A percentile compares a stretch with the other conserved stretches of the same genome.
Evolutionary conservation across 2,329 filamentous ascomycete species (phyloP).

Genomic region (Trichoderma brevicompactum): DNA sequence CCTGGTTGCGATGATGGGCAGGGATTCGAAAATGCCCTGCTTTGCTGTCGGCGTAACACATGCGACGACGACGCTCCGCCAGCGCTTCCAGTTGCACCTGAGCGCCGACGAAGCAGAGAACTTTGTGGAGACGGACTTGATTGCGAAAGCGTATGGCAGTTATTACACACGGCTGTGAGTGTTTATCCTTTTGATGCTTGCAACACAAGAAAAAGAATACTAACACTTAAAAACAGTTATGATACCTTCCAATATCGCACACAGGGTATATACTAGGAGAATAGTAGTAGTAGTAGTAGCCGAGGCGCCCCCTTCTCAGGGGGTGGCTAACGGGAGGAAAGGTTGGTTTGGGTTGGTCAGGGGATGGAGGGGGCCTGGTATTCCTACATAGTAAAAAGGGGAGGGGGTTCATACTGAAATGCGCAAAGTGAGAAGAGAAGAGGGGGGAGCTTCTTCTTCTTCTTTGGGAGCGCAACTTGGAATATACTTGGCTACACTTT

Average conservation of each 20-base stretch:
- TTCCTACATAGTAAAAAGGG: neutral
- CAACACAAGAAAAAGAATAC: conserved; percentile 12
- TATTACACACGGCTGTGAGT: conserved; percentile 84
- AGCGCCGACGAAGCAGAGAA: conserved; percentile 80
- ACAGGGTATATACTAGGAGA: conserved; percentile 76
- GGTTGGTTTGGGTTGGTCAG: neutral
- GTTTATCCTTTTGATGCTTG: neutral
- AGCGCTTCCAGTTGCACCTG: conserved; percentile 80
- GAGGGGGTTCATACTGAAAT: neutral
- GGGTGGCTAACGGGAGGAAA: neutral
- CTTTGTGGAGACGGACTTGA: conserved; percentile 79
- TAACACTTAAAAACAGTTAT: conserved; percentile 57
- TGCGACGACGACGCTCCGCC: conserved; percentile 70
- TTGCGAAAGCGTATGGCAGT: conserved; percentile 80
- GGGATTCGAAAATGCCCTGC: conserved; percentile 82
- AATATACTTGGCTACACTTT: conserved; percentile 9
- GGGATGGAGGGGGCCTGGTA: neutral
- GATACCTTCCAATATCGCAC: conserved; percentile 88
- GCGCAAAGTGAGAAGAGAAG: neutral
- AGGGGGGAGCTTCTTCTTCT: neutral
- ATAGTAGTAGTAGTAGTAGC: neutral
- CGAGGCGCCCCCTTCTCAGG: neutral
- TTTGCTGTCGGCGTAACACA: conserved; percentile 75
- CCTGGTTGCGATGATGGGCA: conserved; percentile 82
- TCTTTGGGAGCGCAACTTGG: conserved; percentile 1